Evolutionary conservation across 2,329 filamentous ascomycete genomes (phyloP).

Genomic region (Penicillium sp.): DNA sequence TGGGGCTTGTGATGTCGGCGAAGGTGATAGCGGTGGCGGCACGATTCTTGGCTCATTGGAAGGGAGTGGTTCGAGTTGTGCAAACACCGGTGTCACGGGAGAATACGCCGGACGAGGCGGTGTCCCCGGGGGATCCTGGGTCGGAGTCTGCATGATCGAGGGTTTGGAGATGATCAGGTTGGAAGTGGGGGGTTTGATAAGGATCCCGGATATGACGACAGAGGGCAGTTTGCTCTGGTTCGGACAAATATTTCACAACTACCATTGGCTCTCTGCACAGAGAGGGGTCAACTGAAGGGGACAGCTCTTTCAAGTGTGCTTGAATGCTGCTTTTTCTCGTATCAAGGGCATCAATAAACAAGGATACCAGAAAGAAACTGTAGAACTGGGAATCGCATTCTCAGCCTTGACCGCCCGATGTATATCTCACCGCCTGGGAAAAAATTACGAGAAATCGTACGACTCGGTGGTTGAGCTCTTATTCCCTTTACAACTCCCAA

Average conservation of each 20-base stretch:
- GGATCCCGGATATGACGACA: slow-evolving; percentile 21
- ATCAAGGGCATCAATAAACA: background rate
- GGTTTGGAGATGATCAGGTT: slow-evolving; percentile 1
- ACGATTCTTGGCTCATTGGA: slow-evolving; percentile 32
- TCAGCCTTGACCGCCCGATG: slow-evolving; percentile 4
- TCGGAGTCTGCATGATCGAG: slow-evolving; percentile 10
- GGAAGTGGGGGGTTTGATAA: slow-evolving; percentile 10
- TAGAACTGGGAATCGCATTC: background rate
- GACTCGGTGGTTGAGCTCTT: slow-evolving; percentile 5
- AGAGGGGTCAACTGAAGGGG: background rate
- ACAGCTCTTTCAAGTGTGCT: background rate
- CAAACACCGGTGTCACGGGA: slow-evolving; percentile 48
- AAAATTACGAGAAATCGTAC: slow-evolving; percentile 21
- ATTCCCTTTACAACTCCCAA: slow-evolving; percentile 12
- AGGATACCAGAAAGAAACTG: background rate
- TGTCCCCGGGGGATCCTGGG: slow-evolving; percentile 34
- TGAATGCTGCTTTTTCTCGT: background rate
- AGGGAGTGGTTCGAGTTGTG: slow-evolving; percentile 35
- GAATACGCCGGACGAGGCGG: slow-evolving; percentile 50
- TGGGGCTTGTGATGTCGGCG: slow-evolving; percentile 24
- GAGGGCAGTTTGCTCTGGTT: background rate
- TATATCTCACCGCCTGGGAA: slow-evolving; percentile 20
- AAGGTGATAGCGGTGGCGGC: slow-evolving; percentile 34
- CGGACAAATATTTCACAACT: background rate
- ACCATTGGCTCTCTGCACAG: background rate